Conservation (phyloP, 805 yeast genomes). For the Teunomyces gatunensis region DNA sequence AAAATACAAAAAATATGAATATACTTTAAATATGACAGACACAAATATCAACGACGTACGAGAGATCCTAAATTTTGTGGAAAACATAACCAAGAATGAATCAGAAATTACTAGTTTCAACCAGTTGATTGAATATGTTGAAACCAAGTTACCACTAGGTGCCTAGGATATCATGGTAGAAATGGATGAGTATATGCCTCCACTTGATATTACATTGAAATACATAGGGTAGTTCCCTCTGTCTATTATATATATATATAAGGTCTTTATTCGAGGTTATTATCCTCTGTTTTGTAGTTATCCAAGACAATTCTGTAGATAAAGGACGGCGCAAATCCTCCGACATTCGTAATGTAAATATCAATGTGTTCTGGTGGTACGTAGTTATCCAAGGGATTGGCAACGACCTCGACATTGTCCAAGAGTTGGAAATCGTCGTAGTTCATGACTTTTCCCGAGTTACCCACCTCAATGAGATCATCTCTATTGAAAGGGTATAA, state of each 20-base stretch:
- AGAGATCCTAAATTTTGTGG: not conserved
- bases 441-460: slow-evolving; percentile 82
- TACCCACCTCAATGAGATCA: slow-evolving; percentile 84
- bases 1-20: not conserved
- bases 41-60: not conserved
- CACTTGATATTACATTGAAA: not conserved
- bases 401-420: slow-evolving; percentile 68
- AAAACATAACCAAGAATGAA: not conserved
- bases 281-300: slow-evolving; percentile 86
- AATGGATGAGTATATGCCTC: not conserved
- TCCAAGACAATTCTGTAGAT: slow-evolving; percentile 93
- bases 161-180: not conserved
- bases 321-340: slow-evolving; percentile 95
- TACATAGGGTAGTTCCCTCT: not conserved
- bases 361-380: slow-evolving; percentile 93
- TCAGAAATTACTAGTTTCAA: not conserved
- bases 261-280: slow-evolving; percentile 44
- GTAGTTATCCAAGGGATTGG: slow-evolving; percentile 88
- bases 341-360: slow-evolving; percentile 90
- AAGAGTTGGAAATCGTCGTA: slow-evolving; percentile 69
- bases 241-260: not conserved
- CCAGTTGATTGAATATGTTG: not conserved
- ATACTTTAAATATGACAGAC: too few species aligned
- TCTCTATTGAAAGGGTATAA: slow-evolving; percentile 87
- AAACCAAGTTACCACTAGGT: not conserved